Percentiles rank a stretch among this genome's conserved stretches.
phyloP scores from a whole-genome alignment of 805 yeast genomes.

The Candida multigemmis region DNA sequence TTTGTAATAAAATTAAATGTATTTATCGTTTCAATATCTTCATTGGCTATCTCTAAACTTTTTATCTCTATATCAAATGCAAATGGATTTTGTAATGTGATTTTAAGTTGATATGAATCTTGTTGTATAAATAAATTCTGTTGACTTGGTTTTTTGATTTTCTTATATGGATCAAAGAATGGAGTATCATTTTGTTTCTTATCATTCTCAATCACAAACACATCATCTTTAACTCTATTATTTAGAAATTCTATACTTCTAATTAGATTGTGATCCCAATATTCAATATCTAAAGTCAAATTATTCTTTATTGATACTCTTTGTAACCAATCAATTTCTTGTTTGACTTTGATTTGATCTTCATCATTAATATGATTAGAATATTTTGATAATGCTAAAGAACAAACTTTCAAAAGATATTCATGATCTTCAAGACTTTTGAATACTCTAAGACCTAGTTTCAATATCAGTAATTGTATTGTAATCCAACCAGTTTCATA shows the following conservation, averaged over 20 bases:
- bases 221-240: constrained; percentile 4
- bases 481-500: constrained; percentile 47
- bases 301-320: constrained; percentile 12
- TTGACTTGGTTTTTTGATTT: constrained; percentile 8
- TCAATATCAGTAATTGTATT: constrained; percentile 48
- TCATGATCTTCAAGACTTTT: constrained; percentile 39
- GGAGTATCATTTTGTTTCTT: constrained; percentile 4
- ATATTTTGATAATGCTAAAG: constrained; percentile 48
- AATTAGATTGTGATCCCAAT: constrained; percentile 70
- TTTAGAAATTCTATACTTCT: constrained; percentile 35
- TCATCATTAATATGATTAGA: constrained; percentile 42
- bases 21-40: constrained; percentile 16
- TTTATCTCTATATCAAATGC: constrained; percentile 59
- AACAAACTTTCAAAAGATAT: constrained; percentile 33
- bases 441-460: constrained; percentile 43
- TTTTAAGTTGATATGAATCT: constrained; percentile 50
- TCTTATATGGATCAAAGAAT: constrained; percentile 54
- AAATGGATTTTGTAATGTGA: constrained; percentile 71
- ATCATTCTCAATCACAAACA: not conserved
- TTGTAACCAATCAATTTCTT: constrained; percentile 15
- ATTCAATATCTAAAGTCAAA: constrained; percentile 23
- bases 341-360: constrained; percentile 45
- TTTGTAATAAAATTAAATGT: constrained; percentile 11
- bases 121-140: constrained; percentile 19
- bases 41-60: constrained; percentile 32